Percentiles rank a stretch among this genome's conserved stretches.
These are phyloP conservation scores for Microdochium nivale DNA, from an alignment of 2,329 filamentous ascomycete species.

Conservation along the genomic window DNA sequence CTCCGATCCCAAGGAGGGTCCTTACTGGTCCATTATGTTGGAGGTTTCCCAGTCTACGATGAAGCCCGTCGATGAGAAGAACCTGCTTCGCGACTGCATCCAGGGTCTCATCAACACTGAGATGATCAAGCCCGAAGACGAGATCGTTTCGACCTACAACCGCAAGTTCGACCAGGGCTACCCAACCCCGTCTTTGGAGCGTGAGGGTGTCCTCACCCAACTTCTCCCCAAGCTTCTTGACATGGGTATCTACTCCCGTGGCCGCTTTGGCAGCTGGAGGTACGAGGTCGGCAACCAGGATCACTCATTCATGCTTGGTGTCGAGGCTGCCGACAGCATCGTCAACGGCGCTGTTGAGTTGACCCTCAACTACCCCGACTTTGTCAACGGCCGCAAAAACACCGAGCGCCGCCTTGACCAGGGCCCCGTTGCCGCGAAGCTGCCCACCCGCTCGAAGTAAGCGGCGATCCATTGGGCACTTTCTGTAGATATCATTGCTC, in stretches of 20 bases:
- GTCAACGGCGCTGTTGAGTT: constrained; percentile 83
- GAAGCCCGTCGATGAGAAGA: constrained; percentile 87
- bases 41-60: constrained; percentile 92
- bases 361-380: constrained; percentile 93
- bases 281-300: constrained; percentile 96
- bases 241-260: constrained; percentile 88
- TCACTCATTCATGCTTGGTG: constrained; percentile 95
- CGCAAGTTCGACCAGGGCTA: constrained; percentile 97
- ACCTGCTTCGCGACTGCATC: constrained; percentile 82
- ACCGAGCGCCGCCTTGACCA: constrained; percentile 52
- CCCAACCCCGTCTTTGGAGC: constrained; percentile 89
- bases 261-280: constrained; percentile 95
- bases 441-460: constrained; percentile 25
- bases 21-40: constrained; percentile 99
- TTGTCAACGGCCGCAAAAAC: constrained; percentile 76
- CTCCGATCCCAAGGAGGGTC: constrained; percentile 69
- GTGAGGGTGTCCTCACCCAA: constrained; percentile 87
- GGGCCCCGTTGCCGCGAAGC: constrained; percentile 22
- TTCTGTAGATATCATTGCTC: neutral
- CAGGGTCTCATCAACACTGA: constrained; percentile 96
- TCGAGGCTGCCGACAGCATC: constrained; percentile 87
- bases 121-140: constrained; percentile 83
- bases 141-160: constrained; percentile 98
- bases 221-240: constrained; percentile 88
- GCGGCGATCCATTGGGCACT: neutral